Evolutionary conservation across 257 asterid genomes (phyloP), one percentile per base, ranked within the genome.

Genomic region (Knoxia roxburghii): DNA sequence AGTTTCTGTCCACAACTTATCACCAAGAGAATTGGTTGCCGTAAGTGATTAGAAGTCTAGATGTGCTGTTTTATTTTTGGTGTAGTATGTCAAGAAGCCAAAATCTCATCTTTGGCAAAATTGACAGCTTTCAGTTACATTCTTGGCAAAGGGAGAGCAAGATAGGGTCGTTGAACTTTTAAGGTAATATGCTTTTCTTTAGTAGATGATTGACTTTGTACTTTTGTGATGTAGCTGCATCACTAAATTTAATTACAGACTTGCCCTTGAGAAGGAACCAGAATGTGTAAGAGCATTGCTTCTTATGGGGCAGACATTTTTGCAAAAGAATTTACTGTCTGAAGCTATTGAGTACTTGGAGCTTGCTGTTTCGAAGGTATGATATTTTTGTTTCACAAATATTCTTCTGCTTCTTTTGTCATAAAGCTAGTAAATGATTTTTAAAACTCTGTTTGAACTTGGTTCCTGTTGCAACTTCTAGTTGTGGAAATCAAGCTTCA

Each of bases 181-280:
- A 59, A 85, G 91, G 97, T 90, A 79, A 70, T 65, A 64, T 55
- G 27, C 35, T 40, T 70, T 74, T 64, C 30, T 50, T 63, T 32
- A 69, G 40, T 18, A 59, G 64, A 62, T 50, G 37, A 35, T 61
- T 67, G 69, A 57, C 64, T 71, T 72, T 63, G 46, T 43, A 27
- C 45, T 78, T 59, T 64, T 39, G 68, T 75, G 74, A 75, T 70
- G 20, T 57, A 70, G 49, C 73, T 74, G 68, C 56, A 71, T 78
- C 57, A 57, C 46, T 53, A 54, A 70, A 51, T 69, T 43, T 76
- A 81, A 70, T 81, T 84, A 74, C 92, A 94, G 97, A 78, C 80
- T 90, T 76, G 95, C 96, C 76, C 87, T 88, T 69, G 83, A 81
- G 76, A 90, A 90, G 89, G 97, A 94, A 76, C 87, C 95, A 35